phyloP scores from a whole-genome alignment of 2,329 filamentous ascomycete genomes.

The Geosmithia flava region DNA sequence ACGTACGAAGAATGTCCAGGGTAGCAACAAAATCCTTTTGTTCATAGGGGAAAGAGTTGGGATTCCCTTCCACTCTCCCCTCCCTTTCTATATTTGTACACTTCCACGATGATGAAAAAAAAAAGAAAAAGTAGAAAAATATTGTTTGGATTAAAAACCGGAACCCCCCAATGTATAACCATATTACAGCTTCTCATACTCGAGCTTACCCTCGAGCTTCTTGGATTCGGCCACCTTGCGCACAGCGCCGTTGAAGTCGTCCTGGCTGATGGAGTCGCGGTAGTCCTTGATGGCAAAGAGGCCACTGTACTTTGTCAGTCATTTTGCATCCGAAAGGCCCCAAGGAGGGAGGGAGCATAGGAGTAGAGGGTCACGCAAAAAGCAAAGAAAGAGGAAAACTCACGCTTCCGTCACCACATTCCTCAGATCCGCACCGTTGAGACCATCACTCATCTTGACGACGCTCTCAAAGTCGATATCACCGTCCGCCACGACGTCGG shows the following conservation, averaged over 20 bases:
- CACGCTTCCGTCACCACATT: constrained; percentile 98
- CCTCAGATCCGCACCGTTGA: constrained; percentile 93
- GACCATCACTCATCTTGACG: constrained; percentile 98
- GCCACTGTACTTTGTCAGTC: constrained; percentile 43
- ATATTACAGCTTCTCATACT: constrained; percentile 82
- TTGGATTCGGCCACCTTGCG: constrained; percentile 95
- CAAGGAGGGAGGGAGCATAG: background rate
- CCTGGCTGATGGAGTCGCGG: constrained; percentile 88
- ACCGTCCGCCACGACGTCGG: constrained; percentile 75
- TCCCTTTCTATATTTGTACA: too few species aligned
- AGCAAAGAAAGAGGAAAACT: constrained; percentile 22
- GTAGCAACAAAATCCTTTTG: too few species aligned
- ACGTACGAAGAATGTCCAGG: too few species aligned
- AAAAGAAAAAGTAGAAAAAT: too few species aligned
- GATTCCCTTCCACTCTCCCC: too few species aligned
- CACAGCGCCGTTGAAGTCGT: constrained; percentile 98
- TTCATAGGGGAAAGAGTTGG: too few species aligned
- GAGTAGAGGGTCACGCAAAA: background rate
- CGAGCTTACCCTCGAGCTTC: constrained; percentile 96
- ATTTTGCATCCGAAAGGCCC: background rate
- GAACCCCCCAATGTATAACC: background rate
- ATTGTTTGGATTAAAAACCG: too few species aligned
- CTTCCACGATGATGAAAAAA: too few species aligned
- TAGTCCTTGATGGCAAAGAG: constrained; percentile 98
- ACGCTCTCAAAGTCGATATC: constrained; percentile 98